A percentile compares a stretch with the other conserved stretches of the same genome.
phyloP scores from a whole-genome alignment of 1,284 basidiomycete species.

The Stereum hirsutum region DNA sequence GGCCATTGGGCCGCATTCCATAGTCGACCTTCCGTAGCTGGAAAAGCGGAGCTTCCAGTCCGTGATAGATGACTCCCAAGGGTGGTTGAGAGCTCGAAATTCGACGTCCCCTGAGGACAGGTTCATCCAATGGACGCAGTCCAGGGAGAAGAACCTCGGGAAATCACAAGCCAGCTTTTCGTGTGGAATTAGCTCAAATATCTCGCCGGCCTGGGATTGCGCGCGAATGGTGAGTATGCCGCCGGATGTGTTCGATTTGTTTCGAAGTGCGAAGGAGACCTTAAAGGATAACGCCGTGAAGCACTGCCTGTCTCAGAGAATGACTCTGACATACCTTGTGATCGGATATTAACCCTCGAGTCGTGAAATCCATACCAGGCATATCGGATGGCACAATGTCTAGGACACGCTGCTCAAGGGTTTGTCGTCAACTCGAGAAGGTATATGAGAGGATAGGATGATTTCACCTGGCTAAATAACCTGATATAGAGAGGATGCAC shows the following conservation, averaged over 20 bases:
- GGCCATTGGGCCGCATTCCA: neutral
- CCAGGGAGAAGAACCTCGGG: no score
- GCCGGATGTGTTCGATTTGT: no score
- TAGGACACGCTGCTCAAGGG: constrained; percentile 7
- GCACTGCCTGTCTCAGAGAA: neutral
- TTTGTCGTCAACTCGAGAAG: neutral
- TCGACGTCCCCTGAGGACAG: no score
- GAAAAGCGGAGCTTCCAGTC: constrained; percentile 17
- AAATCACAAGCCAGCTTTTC: no score
- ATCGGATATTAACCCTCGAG: constrained; percentile 3
- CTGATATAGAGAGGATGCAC: constrained; percentile 22
- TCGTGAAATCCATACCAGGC: constrained; percentile 9
- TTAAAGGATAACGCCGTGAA: neutral
- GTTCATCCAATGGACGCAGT: no score
- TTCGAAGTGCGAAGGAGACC: neutral
- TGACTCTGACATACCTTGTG: constrained; percentile 2
- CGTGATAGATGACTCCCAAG: constrained; percentile 15
- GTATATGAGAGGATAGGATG: constrained; percentile 5
- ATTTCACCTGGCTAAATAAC: constrained; percentile 22
- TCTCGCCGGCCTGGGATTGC: no score
- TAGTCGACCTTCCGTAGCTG: neutral
- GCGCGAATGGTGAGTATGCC: no score
- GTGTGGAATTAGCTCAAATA: no score
- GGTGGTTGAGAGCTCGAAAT: constrained; percentile 22
- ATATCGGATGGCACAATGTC: constrained; percentile 8